These are phyloP conservation scores for Boletus sensibilis DNA, from an alignment of 768 basidiomycete species.

Conservation along the genomic window DNA sequence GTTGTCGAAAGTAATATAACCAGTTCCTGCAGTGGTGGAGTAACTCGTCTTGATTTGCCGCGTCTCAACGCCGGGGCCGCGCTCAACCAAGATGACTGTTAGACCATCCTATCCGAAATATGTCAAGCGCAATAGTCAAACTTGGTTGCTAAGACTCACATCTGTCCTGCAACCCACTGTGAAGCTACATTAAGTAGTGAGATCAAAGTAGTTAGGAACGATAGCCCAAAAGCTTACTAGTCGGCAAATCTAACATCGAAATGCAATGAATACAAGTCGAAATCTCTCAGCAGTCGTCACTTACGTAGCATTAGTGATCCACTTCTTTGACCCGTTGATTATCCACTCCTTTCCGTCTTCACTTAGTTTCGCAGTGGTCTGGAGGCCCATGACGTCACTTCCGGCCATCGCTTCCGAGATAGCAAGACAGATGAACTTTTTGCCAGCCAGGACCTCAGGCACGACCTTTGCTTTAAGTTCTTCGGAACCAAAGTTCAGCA, in stretches of 20 bases:
- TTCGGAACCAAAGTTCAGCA: slow-evolving; percentile 63
- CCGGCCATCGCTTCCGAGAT: slow-evolving; percentile 78
- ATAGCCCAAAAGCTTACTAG: slow-evolving; percentile 16
- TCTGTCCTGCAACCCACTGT: slow-evolving; percentile 58
- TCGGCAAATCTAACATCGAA: slow-evolving; percentile 40
- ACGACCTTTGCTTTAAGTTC: slow-evolving; percentile 49
- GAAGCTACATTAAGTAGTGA: slow-evolving; percentile 44
- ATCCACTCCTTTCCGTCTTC: slow-evolving; percentile 69
- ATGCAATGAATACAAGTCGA: slow-evolving; percentile 1
- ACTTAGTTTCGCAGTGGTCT: slow-evolving; percentile 59
- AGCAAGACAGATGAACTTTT: slow-evolving; percentile 72
- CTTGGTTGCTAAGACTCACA: slow-evolving; percentile 27
- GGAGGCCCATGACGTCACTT: slow-evolving; percentile 63
- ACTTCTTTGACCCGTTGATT: slow-evolving; percentile 75
- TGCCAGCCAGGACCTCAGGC: slow-evolving; percentile 53
- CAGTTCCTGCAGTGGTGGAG: slow-evolving; percentile 83
- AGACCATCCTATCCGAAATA: slow-evolving; percentile 46
- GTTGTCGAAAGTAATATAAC: slow-evolving; percentile 78
- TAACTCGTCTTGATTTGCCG: slow-evolving; percentile 81
- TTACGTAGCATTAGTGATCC: slow-evolving; percentile 60
- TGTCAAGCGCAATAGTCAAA: slow-evolving; percentile 23
- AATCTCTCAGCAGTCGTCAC: slow-evolving; percentile 11
- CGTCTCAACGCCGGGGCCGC: slow-evolving; percentile 61
- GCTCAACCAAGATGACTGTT: slow-evolving; percentile 65
- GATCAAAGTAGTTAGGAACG: neutral